phyloP scores from a whole-genome alignment of 2,329 filamentous ascomycete species.

The Truncatella angustata region DNA sequence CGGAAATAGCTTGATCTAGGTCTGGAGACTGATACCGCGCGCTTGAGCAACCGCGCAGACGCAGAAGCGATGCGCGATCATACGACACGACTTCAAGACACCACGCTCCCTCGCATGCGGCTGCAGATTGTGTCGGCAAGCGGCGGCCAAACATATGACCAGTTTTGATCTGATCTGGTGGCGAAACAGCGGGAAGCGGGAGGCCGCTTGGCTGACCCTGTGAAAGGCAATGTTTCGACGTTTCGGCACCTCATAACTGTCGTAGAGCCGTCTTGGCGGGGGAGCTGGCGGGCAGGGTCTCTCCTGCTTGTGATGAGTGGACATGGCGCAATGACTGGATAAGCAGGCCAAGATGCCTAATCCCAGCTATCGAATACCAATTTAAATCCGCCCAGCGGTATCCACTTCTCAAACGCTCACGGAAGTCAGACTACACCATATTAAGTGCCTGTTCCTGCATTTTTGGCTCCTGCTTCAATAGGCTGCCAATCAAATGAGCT shows the following conservation, averaged over 20 bases:
- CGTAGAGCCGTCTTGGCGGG: not conserved
- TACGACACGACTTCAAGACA: not conserved
- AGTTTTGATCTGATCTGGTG: not conserved
- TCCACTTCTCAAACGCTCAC: conserved; percentile 1
- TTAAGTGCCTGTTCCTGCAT: conserved; percentile 6
- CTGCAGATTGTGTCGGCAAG: not conserved
- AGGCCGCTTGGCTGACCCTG: not conserved
- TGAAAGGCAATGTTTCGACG: conserved; percentile 3
- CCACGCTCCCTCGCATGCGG: no score
- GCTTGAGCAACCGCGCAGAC: not conserved
- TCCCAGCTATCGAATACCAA: conserved; percentile 5
- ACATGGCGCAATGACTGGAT: not conserved
- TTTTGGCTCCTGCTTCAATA: not conserved
- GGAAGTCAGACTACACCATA: not conserved
- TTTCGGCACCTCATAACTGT: not conserved
- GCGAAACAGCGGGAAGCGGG: not conserved
- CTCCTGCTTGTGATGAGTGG: not conserved
- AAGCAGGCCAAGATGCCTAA: no score
- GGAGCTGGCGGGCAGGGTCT: not conserved
- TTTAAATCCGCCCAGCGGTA: not conserved
- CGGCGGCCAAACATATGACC: not conserved
- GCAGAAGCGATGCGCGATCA: not conserved
- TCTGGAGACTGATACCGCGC: not conserved
- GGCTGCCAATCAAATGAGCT: not conserved
- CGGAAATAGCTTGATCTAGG: not conserved